Percentiles rank a stretch among this genome's conserved stretches.
phyloP scores from a whole-genome alignment of 129 eudicot species.

The Flaveria brownii region DNA sequence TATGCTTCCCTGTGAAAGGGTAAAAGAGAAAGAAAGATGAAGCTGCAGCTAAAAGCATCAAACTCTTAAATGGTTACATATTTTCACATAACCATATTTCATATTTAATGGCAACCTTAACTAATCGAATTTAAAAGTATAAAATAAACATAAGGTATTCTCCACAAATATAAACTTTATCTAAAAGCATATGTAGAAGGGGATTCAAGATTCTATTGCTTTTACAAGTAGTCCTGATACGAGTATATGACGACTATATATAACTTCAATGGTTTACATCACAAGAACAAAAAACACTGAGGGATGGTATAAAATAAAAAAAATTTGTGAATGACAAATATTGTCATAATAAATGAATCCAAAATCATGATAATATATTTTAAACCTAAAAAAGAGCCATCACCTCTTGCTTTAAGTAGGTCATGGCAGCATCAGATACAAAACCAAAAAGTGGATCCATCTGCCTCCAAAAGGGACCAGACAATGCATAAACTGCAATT shows the following conservation, averaged over 20 bases:
- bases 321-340: background rate
- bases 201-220: background rate
- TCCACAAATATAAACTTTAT: background rate
- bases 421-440: slow-evolving; percentile 58
- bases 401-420: slow-evolving; percentile 66
- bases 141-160: background rate
- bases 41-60: slow-evolving; percentile 16
- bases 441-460: slow-evolving; percentile 70
- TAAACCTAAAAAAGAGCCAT: slow-evolving; percentile 10
- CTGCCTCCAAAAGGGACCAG: slow-evolving; percentile 78
- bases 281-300: background rate
- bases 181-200: background rate
- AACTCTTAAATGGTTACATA: background rate
- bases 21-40: background rate
- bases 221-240: too few species aligned
- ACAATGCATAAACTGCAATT: slow-evolving; percentile 56
- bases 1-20: slow-evolving; percentile 40
- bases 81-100: background rate
- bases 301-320: background rate
- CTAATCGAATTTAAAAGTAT: background rate
- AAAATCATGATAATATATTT: background rate
- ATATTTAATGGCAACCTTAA: background rate
- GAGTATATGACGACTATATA: too few species aligned
- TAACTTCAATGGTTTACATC: background rate
- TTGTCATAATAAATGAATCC: background rate